Base-by-base conservation (phyloP, 306 rosid genomes). In the Ammopiptanthus mongolicus region DNA sequence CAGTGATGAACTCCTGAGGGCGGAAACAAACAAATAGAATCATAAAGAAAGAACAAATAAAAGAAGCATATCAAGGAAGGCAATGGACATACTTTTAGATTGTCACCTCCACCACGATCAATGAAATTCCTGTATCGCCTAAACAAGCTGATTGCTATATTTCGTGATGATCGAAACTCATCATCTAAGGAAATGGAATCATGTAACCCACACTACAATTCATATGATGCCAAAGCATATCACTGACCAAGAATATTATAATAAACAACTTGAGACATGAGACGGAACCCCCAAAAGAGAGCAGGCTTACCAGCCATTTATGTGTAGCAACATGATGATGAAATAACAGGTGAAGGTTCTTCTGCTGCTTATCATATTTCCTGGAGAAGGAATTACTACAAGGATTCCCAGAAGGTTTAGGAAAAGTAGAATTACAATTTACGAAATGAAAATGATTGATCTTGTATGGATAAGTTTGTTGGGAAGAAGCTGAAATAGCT, bases 81-180 rank as follows among this genome's bases (percentile, higher is more conserved):
- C 34, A 60, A 63, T 48, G 78, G 65, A 73, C 74, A 73, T 88
- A 92, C 97, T 85, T 95, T 94, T 53, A 95, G 88, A 85, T 91
- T 92, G 88, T 89, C 99, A 52, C 86, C 87, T 82, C 97, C 97
- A 78, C 99, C 98, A 2, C 99, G 97, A 65, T 85, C 97, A 65
- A 85, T 81, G 56, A 87, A 91, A 71, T 92, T 91, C 82, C 91
- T 78, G 84, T 87, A 95, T 76, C 98, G 83, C 83, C 87, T 86
- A 52, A 90, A 88, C 83, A 92, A 74, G 80, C 92, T 95, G 84
- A 95, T 88, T 41, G 99, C 99, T 88, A 95, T 91, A 81, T 95
- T 95, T 78, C 97, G 93, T 0, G 99, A 95, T 31, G 99, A 95
- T 10, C 99, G 91, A 72, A 82, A 95, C 71, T 95, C 97, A 23